phyloP scores from a whole-genome alignment of 345 rosid genomes.

The Trapa bicornis region DNA sequence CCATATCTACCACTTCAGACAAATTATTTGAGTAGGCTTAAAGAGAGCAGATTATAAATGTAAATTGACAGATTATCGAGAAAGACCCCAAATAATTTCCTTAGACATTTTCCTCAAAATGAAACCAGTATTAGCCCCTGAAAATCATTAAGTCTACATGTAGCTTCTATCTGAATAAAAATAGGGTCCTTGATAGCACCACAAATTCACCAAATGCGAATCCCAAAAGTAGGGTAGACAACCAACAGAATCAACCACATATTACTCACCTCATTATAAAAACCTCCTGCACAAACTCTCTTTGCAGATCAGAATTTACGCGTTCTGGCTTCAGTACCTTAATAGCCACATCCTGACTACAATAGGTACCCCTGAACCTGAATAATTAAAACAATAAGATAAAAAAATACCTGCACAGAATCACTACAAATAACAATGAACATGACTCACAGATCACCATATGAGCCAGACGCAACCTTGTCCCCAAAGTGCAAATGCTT shows the following conservation, averaged over 20 bases:
- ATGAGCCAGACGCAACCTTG: conserved; percentile 32
- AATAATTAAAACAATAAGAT: conserved; percentile 2
- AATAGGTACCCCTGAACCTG: conserved; percentile 43
- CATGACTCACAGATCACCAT: conserved; percentile 33
- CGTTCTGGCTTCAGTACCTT: conserved; percentile 34
- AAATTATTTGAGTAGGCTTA: not conserved
- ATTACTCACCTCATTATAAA: conserved; percentile 36
- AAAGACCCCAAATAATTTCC: not conserved
- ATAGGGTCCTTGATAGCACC: not conserved
- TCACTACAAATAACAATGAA: not conserved
- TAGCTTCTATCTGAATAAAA: not conserved
- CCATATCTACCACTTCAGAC: not conserved
- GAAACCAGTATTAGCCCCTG: not conserved
- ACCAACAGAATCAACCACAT: not conserved
- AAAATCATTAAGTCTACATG: not conserved
- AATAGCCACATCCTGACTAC: conserved; percentile 45
- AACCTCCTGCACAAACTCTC: conserved; percentile 44
- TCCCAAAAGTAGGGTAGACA: not conserved
- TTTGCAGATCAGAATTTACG: conserved; percentile 23
- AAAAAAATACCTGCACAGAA: not conserved
- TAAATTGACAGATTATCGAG: not conserved
- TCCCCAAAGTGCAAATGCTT: conserved; percentile 30
- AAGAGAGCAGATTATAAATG: not conserved
- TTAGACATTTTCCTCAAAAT: not conserved
- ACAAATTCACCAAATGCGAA: not conserved